Base-by-base conservation (phyloP, 352 stramenopile genomes). In the Peronosclerospora sorghi region DNA sequence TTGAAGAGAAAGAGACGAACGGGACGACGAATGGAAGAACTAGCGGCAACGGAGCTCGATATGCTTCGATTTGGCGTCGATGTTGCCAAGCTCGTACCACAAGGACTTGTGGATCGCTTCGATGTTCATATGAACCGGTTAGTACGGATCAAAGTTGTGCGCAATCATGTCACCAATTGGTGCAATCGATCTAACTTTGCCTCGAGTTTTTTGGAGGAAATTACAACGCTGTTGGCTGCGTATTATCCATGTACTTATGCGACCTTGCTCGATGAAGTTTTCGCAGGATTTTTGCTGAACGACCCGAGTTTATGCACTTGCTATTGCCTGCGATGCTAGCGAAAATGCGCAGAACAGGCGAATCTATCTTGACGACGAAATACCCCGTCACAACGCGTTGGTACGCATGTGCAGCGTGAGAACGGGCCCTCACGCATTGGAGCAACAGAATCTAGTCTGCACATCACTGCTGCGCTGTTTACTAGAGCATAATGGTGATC, bases 221-320 rank as follows among this genome's bases (percentile, higher is more conserved):
- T 86, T 24, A 75, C 61, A 26, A 82, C 68, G 30, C 51, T 89
- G 27, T 59, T 93, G 27, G 77, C 72, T 8, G 74, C 73, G 9
- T 90, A 88, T 41, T 93, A 90, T 48, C 81, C 81, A 32, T 91
- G 76, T 46, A 69, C 58, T 34, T 85, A 93, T 45, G 56, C 81
- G 14, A 89, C 76, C 19, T 59, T 93, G 41, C 54, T 93, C 41
- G 81, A 93, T 40, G 71, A 93, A 47, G 70, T 93, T 9, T 45
- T 93, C 6, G 73, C 66, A 0, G 62, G 56, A 0, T 89, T 91
- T 30, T 53, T 91, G 32, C 86, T 93, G 35, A 77, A 38, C 52
- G 78, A 14, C 81, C 81, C 0, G 79, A 93, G 54, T 69, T 83
- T 50, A 77, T 74, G n/a, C 61, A 79, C 5, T 27, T 63, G 17